Conservation (phyloP, 2,329 filamentous ascomycete species). For the Calonectria crousiana region DNA sequence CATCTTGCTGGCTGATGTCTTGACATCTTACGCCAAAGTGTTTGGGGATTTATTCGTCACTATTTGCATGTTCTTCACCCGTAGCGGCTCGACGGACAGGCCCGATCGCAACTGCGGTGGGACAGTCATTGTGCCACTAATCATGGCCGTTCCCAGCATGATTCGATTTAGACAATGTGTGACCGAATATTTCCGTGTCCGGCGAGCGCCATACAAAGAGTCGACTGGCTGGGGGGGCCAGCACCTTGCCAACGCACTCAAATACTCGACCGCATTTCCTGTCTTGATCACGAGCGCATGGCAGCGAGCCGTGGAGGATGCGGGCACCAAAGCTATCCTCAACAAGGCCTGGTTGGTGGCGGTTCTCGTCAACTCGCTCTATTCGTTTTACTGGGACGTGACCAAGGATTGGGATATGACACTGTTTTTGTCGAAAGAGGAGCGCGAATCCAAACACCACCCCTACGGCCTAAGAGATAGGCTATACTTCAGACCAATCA, state of each 20-base stretch:
- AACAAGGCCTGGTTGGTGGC: conserved; percentile 77
- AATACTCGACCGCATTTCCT: conserved; percentile 94
- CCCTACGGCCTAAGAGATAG: conserved; percentile 83
- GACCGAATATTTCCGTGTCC: conserved; percentile 85
- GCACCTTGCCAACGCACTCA: conserved; percentile 92
- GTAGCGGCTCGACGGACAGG: conserved; percentile 77
- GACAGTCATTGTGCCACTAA: conserved; percentile 81
- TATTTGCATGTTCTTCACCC: conserved; percentile 89
- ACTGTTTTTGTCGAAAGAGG: conserved; percentile 73
- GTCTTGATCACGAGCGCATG: conserved; percentile 86
- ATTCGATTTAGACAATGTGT: conserved; percentile 94
- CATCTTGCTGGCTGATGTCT: conserved; percentile 90
- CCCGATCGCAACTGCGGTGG: conserved; percentile 89
- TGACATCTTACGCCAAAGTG: conserved; percentile 95
- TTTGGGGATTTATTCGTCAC: conserved; percentile 90
- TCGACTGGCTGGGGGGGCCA: conserved; percentile 81
- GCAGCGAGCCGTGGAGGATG: conserved; percentile 70
- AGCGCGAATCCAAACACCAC: conserved; percentile 73
- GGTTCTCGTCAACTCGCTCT: conserved; percentile 85
- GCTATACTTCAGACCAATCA: conserved; percentile 77
- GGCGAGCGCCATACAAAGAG: conserved; percentile 66
- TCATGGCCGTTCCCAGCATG: conserved; percentile 84
- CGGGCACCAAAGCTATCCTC: conserved; percentile 55
- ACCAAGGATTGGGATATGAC: conserved; percentile 97
- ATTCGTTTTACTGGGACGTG: conserved; percentile 99